phyloP scores from a whole-genome alignment of 2,329 filamentous ascomycete species.

The Verticillium tricorpus region DNA sequence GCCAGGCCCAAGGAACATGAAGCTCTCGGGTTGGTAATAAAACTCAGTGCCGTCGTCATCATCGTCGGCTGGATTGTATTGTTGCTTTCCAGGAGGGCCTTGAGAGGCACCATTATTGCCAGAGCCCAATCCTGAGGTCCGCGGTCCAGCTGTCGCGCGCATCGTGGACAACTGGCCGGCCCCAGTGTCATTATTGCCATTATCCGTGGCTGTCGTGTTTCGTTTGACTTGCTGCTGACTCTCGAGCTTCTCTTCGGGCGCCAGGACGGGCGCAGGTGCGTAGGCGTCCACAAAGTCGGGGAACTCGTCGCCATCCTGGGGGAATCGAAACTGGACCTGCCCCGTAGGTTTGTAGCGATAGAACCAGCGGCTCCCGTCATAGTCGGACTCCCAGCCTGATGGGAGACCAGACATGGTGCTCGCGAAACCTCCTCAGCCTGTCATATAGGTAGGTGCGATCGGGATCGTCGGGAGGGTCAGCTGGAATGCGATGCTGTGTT shows the following conservation, averaged over 20 bases:
- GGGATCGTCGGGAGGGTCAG: neutral
- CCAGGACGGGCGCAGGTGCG: constrained; percentile 31
- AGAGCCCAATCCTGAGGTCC: constrained; percentile 13
- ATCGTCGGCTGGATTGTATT: constrained; percentile 17
- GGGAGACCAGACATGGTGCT: constrained; percentile 39
- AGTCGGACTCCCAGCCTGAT: constrained; percentile 52
- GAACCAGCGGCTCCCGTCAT: constrained; percentile 54
- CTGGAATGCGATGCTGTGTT: neutral
- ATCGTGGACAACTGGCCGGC: constrained; percentile 7
- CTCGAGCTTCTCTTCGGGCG: constrained; percentile 49
- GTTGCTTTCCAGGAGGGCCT: constrained; percentile 5
- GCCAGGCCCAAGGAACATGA: constrained; percentile 48
- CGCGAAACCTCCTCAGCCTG: neutral
- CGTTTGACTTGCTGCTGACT: constrained; percentile 45
- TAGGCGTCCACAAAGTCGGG: constrained; percentile 41
- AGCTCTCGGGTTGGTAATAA: constrained; percentile 47
- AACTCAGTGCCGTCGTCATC: constrained; percentile 26
- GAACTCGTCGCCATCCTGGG: constrained; percentile 53
- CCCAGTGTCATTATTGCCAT: constrained; percentile 2
- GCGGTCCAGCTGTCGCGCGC: constrained; percentile 14
- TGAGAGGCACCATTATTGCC: neutral
- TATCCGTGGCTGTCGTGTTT: constrained; percentile 17
- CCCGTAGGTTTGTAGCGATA: constrained; percentile 52
- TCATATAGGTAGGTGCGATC: neutral
- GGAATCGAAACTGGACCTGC: constrained; percentile 52